Base-by-base conservation (phyloP, 768 basidiomycete genomes). In the Gymnopilus junonius region DNA sequence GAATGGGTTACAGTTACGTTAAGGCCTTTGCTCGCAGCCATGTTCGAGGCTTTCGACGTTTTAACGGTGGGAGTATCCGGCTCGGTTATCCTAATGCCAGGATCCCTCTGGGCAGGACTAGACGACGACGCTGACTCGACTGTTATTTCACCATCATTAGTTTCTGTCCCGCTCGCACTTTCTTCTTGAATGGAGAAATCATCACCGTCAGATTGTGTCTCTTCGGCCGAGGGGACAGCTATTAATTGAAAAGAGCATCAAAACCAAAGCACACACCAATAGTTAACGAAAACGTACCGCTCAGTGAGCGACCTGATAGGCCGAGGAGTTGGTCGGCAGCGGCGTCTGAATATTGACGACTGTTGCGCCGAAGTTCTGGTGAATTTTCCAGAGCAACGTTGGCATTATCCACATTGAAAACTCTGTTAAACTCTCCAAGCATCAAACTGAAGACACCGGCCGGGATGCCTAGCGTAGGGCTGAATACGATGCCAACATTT, bases 401-500 rank as follows among this genome's bases (percentile, higher is more conserved):
- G 72, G 66, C 64, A 39, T 65, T 75, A 31, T 74, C 78, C 55
- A 94, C 93, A 69, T 94, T 95, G 82, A 97, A 97, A 21, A 97
- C 95, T 15, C 89, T 86, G 68, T 93, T 94, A 78, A 96, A 98
- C 73, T 97, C 94, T 60, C 88, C 90, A 31, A 99, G 85, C 89
- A 99, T 94, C 65, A 97, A 79, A 71, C 93, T 95, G 77, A 99
- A 96, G 43, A 98, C 93, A 7, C 94, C 94, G 3, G 97, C 97
- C n/a, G 97, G 97, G 69, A 99, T 97, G 45, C 95, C 95, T 12
- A 99, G 82, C 0, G 97, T 99, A 2, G 97, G 97, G 67, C 95
- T 96, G 79, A 99, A 98, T 23, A 99, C 97, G 63, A 99, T 99
- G 17, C 97, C 96, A 27, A 99, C 94, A 74, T 99, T 99, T 48